Evolutionary conservation across 1,284 basidiomycete genomes (phyloP), one percentile per base, ranked within the genome.

Genomic region (Tylopilus sp.): DNA sequence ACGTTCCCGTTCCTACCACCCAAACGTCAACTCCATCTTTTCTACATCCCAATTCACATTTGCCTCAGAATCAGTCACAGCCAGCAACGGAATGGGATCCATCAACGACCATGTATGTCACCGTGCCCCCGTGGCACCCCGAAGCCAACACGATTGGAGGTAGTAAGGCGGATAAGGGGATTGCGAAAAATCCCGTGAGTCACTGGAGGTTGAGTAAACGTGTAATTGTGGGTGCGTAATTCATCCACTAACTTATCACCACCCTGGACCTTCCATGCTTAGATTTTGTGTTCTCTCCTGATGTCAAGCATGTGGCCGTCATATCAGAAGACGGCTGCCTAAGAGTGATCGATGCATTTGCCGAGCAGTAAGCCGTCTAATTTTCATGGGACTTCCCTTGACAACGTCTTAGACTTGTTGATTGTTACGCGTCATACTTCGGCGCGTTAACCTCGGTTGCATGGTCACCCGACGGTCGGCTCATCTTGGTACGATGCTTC

Each of bases 391-490:
- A 25, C 16, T 44, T 44, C n/a, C 41, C 15, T 36, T 52, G 34
- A 60, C 45, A 28, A 31, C 36, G 30, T 41, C 38, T 10, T 51
- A 92, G 89, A 58, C 77, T 96, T 23, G 80, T 92, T 26, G 92
- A 97, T 63, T 91, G 89, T 53, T 97, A 91, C 62, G 82, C 89
- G 3, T 89, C 91, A 8, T 97, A 97, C 68, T 97, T 96, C 63
- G 94, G 93, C 13, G 79, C 89, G 1, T 67, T 99, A 26, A 92
- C 84, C 8, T 94, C 88, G 58, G 81, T 96, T 2, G 84, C 89
- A 0, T 98, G 95, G 94, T 95, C 92, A 9, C 93, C 94, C 1
- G 95, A 98, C 67, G 91, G 92, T 18, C 83, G 92, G 35, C 95
- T 97, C 61, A 85, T 98, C 29, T 71, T 97, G 47, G 92, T 91